A percentile compares a stretch with the other conserved stretches of the same genome.
Evolutionary conservation across 1,284 basidiomycete genomes (phyloP).

Genomic region (Sanghuangporus sanghuang): DNA sequence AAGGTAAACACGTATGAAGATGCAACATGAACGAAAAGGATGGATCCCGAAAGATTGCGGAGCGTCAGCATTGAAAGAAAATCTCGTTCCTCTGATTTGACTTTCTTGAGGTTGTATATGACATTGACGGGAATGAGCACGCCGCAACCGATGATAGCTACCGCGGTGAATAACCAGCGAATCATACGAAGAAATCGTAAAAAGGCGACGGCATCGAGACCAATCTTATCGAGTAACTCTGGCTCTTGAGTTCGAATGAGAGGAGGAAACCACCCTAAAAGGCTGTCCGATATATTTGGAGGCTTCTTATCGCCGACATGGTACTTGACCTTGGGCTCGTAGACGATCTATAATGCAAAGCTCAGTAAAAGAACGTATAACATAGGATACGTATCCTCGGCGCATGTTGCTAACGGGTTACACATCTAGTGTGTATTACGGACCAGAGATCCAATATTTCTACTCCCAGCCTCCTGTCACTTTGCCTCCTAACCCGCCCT

Average conservation of each 20-base stretch:
- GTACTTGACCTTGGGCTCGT: conserved; percentile 87
- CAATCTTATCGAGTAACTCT: conserved; percentile 86
- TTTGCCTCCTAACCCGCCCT: neutral
- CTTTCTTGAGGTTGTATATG: conserved; percentile 63
- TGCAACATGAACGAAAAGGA: conserved; percentile 73
- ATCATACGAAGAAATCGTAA: conserved; percentile 89
- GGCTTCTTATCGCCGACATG: conserved; percentile 78
- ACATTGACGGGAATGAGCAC: conserved; percentile 81
- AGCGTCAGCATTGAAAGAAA: conserved; percentile 75
- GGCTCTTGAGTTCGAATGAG: conserved; percentile 81
- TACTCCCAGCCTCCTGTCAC: too few relatives aligned
- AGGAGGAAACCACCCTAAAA: conserved; percentile 88
- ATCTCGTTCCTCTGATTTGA: conserved; percentile 46
- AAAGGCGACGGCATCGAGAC: conserved; percentile 90
- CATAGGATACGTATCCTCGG: neutral
- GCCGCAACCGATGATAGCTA: conserved; percentile 65
- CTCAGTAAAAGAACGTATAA: neutral
- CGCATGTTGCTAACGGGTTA: neutral
- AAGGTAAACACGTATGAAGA: conserved; percentile 70
- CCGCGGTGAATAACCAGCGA: conserved; percentile 68
- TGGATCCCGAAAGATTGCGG: conserved; percentile 60
- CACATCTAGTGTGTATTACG: neutral
- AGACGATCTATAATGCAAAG: conserved; percentile 51
- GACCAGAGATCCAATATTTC: neutral
- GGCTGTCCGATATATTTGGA: conserved; percentile 74